Conservation (phyloP, 1,284 basidiomycete genomes). For the Tranzscheliella williamsii region DNA sequence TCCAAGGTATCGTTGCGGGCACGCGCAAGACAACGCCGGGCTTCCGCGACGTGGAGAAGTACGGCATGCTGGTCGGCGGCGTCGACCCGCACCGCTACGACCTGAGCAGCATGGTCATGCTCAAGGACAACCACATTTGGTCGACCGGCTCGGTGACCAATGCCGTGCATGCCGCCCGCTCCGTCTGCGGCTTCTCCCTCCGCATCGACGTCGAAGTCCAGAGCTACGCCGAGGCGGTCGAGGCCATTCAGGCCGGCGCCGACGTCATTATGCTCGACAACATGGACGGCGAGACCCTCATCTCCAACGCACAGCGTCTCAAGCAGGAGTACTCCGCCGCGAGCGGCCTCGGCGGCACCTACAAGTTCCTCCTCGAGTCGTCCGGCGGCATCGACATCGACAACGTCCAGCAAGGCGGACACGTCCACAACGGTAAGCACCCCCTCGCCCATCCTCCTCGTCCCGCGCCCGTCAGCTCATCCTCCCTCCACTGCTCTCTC, state of each 20-base stretch:
- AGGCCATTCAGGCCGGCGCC: conserved; percentile 93
- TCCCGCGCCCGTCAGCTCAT: too few species aligned
- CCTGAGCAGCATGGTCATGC: conserved; percentile 98
- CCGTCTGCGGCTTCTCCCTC: conserved; percentile 88
- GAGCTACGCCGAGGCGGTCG: conserved; percentile 84
- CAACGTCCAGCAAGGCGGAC: conserved; percentile 46
- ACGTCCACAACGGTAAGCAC: conserved; percentile 38
- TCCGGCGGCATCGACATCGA: conserved; percentile 55
- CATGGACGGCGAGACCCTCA: conserved; percentile 50
- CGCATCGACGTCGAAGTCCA: conserved; percentile 93
- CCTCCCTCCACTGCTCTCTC: too few species aligned
- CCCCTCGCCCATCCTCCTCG: too few species aligned
- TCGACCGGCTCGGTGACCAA: conserved; percentile 89
- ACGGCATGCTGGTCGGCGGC: conserved; percentile 97
- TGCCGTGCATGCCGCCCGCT: conserved; percentile 80
- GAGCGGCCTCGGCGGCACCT: conserved; percentile 1
- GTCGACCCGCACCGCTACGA: conserved; percentile 97
- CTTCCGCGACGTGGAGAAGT: conserved; percentile 96
- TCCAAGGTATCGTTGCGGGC: conserved; percentile 86
- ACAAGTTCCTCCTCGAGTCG: conserved; percentile 54
- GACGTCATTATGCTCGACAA: conserved; percentile 95
- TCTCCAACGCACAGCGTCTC: conserved; percentile 41
- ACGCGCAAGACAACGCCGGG: conserved; percentile 97
- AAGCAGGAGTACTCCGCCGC: conserved; percentile 25
- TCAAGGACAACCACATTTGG: conserved; percentile 99